Base-by-base conservation (phyloP, 441 rosid genomes). In the Gossypium gossypioides region DNA sequence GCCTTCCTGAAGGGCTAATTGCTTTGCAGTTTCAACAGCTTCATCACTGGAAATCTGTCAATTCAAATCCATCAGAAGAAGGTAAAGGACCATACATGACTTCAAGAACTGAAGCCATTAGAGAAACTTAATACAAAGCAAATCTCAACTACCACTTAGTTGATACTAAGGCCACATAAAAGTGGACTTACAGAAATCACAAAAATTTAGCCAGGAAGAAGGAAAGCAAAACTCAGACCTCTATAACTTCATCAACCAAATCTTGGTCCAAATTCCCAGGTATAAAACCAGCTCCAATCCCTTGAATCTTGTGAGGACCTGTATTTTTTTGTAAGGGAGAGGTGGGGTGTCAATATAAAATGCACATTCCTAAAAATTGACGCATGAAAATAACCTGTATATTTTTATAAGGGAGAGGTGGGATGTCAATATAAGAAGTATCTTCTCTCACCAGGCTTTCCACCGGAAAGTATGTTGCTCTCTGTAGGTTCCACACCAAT, bases 231-330 rank as follows among this genome's bases (percentile, higher is more conserved):
- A 72, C 3, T 46, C 63, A 21, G 74, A 89, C 99, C 91, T 90
- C 88, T 62, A 94, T 83, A 76, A 91, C 82, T 89, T 94, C 99
- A 86, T 94, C 97, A 56, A 94, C 77, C 76, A 90, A 63, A 78
- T 83, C 71, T 75, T 74, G 83, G 81, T 94, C 91, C 84, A 90
- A 83, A 85, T 91, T 90, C 82, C 85, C 80, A 32, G 99, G 99
- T 32, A 94, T 76, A 81, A 94, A 94, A 73, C 99, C 99, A 65
- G 99, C 99, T 82, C 99, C 99, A 65, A 94, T 94, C 75, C 99
- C 99, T 84, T 94, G 97, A 86, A 94, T 94, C 83, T 94, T 91
- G 89, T 94, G 99, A 77, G 97, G 99, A 72, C 99, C 97, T 94
- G 86, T 63, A 78, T 71, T 78, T 69, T 71, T 78, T 69, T 50